Percentiles rank a stretch among this genome's conserved stretches.
phyloP scores from a whole-genome alignment of 257 asterid species.

The Apocynum venetum region DNA sequence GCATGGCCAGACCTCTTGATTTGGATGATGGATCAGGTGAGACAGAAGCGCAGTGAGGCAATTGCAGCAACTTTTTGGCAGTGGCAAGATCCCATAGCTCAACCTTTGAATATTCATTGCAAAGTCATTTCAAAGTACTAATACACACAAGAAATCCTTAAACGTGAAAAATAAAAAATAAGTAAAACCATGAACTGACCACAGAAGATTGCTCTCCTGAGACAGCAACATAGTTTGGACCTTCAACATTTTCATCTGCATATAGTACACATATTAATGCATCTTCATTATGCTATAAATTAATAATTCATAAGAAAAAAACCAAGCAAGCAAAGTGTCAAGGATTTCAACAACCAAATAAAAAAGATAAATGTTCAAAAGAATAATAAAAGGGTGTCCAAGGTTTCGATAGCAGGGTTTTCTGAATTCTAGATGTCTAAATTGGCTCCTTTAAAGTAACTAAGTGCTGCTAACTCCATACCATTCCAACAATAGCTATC shows the following conservation, averaged over 20 bases:
- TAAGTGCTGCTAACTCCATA: too few species aligned
- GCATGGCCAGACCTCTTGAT: conserved; percentile 40
- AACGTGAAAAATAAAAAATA: background rate
- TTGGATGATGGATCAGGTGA: conserved; percentile 31
- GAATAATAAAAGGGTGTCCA: background rate
- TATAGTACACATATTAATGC: background rate
- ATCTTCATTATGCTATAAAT: background rate
- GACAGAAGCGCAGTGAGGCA: conserved; percentile 43
- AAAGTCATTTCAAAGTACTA: conserved; percentile 7
- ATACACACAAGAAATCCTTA: conserved; percentile 2
- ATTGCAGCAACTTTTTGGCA: conserved; percentile 40
- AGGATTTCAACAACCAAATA: background rate
- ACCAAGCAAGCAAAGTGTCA: background rate
- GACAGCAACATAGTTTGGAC: conserved; percentile 47
- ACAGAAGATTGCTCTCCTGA: conserved; percentile 71
- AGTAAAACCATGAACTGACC: conserved; percentile 30
- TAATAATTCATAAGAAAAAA: background rate
- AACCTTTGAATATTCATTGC: conserved; percentile 28
- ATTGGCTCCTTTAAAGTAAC: background rate
- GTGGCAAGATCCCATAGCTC: conserved; percentile 80
- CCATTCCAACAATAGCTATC: too few species aligned
- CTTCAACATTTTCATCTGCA: conserved; percentile 31
- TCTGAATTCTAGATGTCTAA: background rate
- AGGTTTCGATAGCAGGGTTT: background rate
- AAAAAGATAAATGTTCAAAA: background rate